Conservation (phyloP, 192 early-diverging fungal genomes). For the Coemansia sp. region DNA sequence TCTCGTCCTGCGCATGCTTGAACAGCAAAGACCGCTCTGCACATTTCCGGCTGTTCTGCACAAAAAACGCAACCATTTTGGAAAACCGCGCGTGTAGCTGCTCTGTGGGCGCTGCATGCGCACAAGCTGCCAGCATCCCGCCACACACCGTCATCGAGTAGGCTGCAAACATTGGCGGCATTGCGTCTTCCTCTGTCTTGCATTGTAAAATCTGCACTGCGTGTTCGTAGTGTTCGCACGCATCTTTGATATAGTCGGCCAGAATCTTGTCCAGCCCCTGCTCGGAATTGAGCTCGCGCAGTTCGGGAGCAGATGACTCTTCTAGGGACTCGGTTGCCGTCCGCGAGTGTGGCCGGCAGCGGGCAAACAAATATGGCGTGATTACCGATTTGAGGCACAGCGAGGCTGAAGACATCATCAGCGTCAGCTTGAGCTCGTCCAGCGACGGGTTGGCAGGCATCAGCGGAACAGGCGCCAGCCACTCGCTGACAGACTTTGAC, state of each 20-base stretch:
- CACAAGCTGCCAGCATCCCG: conserved; percentile 41
- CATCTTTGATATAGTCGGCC: conserved; percentile 22
- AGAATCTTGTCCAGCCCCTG: conserved; percentile 13
- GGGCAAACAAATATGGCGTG: conserved; percentile 37
- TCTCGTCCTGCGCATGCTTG: conserved; percentile 17
- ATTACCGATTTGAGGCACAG: conserved; percentile 36
- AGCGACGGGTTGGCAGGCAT: conserved; percentile 17
- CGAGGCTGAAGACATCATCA: conserved; percentile 32
- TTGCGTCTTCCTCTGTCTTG: conserved; percentile 12
- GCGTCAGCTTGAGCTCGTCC: conserved; percentile 30
- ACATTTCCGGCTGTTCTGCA: neutral
- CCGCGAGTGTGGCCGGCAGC: conserved; percentile 3
- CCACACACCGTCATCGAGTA: conserved; percentile 39
- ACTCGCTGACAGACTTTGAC: conserved; percentile 25
- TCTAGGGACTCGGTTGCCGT: neutral
- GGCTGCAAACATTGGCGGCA: conserved; percentile 44
- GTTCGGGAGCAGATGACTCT: neutral
- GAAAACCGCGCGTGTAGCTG: conserved; percentile 14
- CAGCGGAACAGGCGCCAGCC: conserved; percentile 29
- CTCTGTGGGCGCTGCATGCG: conserved; percentile 26
- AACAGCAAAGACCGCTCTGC: conserved; percentile 26
- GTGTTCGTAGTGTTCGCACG: conserved; percentile 19
- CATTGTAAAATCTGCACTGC: conserved; percentile 4
- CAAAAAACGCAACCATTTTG: neutral
- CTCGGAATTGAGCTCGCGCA: conserved; percentile 11